Conservation (phyloP, 2,329 filamentous ascomycete species). For the Ophiostoma australiae region DNA sequence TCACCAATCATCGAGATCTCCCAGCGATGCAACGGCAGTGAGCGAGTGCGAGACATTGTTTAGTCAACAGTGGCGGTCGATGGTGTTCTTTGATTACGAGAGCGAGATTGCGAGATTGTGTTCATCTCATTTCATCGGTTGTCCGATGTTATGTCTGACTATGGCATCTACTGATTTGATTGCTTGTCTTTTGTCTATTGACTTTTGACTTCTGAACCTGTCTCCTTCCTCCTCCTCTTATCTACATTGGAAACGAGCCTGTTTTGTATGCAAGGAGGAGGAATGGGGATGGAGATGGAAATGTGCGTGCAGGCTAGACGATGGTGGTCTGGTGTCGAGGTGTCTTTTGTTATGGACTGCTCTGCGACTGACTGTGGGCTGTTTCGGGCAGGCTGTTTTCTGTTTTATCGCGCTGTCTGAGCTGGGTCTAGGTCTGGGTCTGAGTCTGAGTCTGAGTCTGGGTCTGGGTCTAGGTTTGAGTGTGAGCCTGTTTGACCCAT, state of each 20-base stretch:
- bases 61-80: not conserved
- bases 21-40: not conserved
- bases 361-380: not conserved
- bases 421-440: too few species aligned
- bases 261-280: constrained; percentile 1
- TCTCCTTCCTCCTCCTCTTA: not conserved
- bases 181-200: too few species aligned
- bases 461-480: too few species aligned
- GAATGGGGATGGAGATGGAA: too few species aligned
- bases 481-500: too few species aligned
- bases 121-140: too few species aligned
- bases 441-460: too few species aligned
- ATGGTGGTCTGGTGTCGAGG: not conserved
- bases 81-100: not conserved
- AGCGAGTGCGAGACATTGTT: not conserved
- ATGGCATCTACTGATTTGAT: not conserved
- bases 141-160: too few species aligned
- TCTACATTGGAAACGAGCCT: not conserved
- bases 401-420: not conserved
- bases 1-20: not conserved
- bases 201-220: not conserved
- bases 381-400: not conserved
- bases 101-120: too few species aligned
- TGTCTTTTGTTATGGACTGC: too few species aligned
- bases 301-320: too few species aligned